Evolutionary conservation across 2,329 filamentous ascomycete genomes (phyloP).

Genomic region (Zymoseptoria ardabiliae): DNA sequence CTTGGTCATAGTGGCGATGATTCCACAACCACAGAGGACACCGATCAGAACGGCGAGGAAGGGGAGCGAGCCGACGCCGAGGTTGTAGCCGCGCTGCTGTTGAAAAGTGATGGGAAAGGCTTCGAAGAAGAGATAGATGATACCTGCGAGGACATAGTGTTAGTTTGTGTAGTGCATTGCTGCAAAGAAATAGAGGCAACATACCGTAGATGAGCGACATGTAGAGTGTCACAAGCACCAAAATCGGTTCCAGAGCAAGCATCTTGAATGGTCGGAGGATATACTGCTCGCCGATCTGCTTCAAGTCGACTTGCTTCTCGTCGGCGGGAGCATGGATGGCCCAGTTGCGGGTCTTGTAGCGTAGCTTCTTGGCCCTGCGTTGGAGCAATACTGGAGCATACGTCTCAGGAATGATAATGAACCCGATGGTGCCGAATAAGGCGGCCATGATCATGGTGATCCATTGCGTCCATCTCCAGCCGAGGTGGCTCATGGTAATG

Average conservation of each 20-base stretch:
- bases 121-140: conserved; percentile 27
- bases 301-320: conserved; percentile 35
- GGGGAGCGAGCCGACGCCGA: conserved; percentile 19
- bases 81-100: conserved; percentile 19
- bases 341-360: conserved; percentile 43
- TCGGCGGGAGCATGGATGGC: conserved; percentile 31
- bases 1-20: conserved; percentile 18
- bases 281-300: conserved; percentile 46
- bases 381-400: conserved; percentile 38
- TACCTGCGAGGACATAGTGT: conserved; percentile 5
- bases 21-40: conserved; percentile 15
- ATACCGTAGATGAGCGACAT: conserved; percentile 30
- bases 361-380: conserved; percentile 46
- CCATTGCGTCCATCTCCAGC: conserved; percentile 27
- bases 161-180: not conserved
- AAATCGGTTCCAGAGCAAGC: conserved; percentile 39
- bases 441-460: conserved; percentile 34
- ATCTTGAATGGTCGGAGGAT: conserved; percentile 39
- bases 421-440: conserved; percentile 36
- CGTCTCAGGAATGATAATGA: conserved; percentile 46
- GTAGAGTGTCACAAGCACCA: conserved; percentile 39
- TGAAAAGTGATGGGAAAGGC: conserved; percentile 27
- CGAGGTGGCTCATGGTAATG: conserved; percentile 19
- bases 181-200: conserved; percentile 24
- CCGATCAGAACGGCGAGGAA: conserved; percentile 23